Conservation (phyloP, 371 early-diverging fungal species). For the Mortierella sp. region DNA sequence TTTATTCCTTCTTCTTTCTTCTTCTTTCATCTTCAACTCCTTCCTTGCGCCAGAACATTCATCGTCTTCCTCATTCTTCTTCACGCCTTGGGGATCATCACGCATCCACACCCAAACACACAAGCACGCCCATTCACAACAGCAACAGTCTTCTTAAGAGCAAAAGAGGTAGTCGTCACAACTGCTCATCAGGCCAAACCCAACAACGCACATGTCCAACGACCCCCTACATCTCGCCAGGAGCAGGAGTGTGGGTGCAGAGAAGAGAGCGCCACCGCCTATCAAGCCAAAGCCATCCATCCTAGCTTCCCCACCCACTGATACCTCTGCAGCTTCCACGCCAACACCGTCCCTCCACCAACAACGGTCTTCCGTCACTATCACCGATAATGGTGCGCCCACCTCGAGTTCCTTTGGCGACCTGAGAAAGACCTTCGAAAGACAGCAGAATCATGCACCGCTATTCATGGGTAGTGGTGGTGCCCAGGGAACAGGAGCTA, state of each 20-base stretch:
- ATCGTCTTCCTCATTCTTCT: not conserved
- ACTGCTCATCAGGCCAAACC: constrained; percentile 5
- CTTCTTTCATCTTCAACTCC: not conserved
- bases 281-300: constrained; percentile 45
- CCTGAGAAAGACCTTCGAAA: constrained; percentile 45
- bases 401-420: constrained; percentile 48
- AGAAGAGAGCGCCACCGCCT: constrained; percentile 45
- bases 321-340: not conserved
- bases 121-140: not conserved
- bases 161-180: not conserved
- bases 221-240: constrained; percentile 14
- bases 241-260: constrained; percentile 30
- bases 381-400: constrained; percentile 26
- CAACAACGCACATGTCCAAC: not conserved
- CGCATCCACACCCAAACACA: too few species aligned
- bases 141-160: not conserved
- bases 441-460: constrained; percentile 38
- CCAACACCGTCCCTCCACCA: not conserved
- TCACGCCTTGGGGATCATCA: not conserved
- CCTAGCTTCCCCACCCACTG: constrained; percentile 19
- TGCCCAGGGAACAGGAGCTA: not conserved
- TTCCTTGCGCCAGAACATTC: not conserved
- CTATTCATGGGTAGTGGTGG: constrained; percentile 18
- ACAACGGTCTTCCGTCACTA: constrained; percentile 16
- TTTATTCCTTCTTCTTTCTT: not conserved